Percentiles rank a stretch among this genome's conserved stretches.
Evolutionary conservation across 805 yeast species (phyloP).

Genomic region (Yamadazyma paraphyllophila): DNA sequence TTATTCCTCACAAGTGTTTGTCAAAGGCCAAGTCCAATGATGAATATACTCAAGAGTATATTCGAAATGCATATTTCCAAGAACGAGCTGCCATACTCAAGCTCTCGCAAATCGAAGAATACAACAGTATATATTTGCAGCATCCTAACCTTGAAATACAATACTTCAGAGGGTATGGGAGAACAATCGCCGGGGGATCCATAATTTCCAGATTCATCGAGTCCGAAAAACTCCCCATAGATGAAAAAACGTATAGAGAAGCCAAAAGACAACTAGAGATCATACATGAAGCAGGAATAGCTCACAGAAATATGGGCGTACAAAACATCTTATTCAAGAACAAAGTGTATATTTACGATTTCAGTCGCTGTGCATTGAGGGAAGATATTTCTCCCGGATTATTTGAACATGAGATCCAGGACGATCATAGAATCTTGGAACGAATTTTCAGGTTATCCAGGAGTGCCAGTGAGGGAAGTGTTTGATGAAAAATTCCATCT

Average conservation of each 20-base stretch:
- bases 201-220: constrained; percentile 5
- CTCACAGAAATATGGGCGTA: not conserved
- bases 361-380: constrained; percentile 1
- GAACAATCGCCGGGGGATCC: not conserved
- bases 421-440: not conserved
- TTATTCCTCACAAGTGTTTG: not conserved
- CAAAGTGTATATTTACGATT: constrained; percentile 3
- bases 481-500: not conserved
- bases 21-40: not conserved
- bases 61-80: not conserved
- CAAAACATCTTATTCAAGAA: not conserved
- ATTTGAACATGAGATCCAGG: not conserved
- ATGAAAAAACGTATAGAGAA: not conserved
- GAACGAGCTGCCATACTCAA: not conserved
- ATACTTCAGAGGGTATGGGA: constrained; percentile 3
- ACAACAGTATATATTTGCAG: constrained; percentile 1
- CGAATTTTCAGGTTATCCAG: not conserved
- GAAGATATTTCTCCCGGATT: not conserved
- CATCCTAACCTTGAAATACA: not conserved
- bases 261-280: not conserved
- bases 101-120: constrained; percentile 1
- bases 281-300: constrained; percentile 1
- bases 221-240: not conserved
- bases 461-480: not conserved
- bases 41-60: not conserved